Base-by-base conservation (phyloP, 805 yeast species). In the Groenewaldozyma tartarivorans region DNA sequence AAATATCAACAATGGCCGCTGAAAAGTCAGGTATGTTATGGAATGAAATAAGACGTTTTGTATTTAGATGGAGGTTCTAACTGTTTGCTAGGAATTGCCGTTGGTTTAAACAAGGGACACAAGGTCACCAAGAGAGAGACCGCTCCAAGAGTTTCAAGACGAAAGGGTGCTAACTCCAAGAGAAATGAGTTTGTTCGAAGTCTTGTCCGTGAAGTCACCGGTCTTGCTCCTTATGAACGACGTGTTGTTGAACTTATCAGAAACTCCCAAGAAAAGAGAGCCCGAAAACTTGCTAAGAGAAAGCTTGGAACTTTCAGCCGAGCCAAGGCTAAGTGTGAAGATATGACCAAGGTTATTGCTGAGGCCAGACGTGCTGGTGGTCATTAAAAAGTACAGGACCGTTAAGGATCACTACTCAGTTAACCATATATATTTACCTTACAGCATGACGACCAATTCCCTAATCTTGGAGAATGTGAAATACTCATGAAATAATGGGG, bases 191-290 rank as follows among this genome's bases (percentile, higher is more conserved):
- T 92, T 66, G 99, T 94, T 66, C 83, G 98, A 73, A 77, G 81
- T 64, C 74, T 92, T 53, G 94, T 92, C 70, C 80, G 81, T 69
- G 99, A 92, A 77, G 96, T 92, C 62, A 75, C 95, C 60, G 98
- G 98, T 70, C 79, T 92, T 67, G 96, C 99, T 57, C 98, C 99
- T 74, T 92, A 92, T 74, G 99, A 92, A 79, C 88, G 96, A 80
- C 88, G 99, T 77, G 81, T 92, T 69, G 83, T 94, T 66, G 99
- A 92, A 77, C 80, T 92, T 75, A 79, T 92, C 82, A 92, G 98
- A 81, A 92, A 94, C 78, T 88, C 96, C 69, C 95, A 96, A 81
- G 99, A 92, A 77, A 92, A 92, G 94, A 92, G 97, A 79, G 98
- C 99, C 60, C 85, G 92, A 86, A 92, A 92, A 87, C 87, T 92